phyloP scores from a whole-genome alignment of 768 basidiomycete genomes.

The Cystoderma amianthinum region DNA sequence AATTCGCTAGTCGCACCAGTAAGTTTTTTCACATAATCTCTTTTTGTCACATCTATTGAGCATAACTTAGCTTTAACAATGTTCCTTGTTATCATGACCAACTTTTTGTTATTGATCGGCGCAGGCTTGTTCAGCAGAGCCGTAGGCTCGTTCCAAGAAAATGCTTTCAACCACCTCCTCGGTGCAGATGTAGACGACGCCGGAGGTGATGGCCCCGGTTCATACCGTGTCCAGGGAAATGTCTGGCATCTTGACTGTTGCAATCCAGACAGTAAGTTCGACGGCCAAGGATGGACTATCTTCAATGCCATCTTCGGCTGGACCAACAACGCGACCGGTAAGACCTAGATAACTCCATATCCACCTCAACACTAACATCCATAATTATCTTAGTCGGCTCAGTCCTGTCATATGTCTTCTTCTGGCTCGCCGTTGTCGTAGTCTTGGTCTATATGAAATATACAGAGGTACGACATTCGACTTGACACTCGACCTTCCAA shows the following conservation, averaged over 20 bases:
- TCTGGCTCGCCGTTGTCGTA: slow-evolving; percentile 81
- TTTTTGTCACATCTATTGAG: background rate
- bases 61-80: slow-evolving; percentile 70
- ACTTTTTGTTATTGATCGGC: slow-evolving; percentile 88
- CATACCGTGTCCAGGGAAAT: slow-evolving; percentile 72
- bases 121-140: slow-evolving; percentile 86
- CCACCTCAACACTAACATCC: slow-evolving; percentile 1
- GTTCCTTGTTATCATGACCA: slow-evolving; percentile 91
- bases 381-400: slow-evolving; percentile 46
- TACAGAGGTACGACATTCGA: slow-evolving; percentile 33
- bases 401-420: slow-evolving; percentile 84
- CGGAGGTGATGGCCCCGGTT: slow-evolving; percentile 73
- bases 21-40: no score
- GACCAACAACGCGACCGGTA: slow-evolving; percentile 76
- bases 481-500: background rate
- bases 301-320: slow-evolving; percentile 86
- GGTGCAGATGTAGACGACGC: slow-evolving; percentile 69
- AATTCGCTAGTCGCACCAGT: slow-evolving; percentile 72
- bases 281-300: slow-evolving; percentile 64
- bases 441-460: slow-evolving; percentile 64
- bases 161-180: slow-evolving; percentile 61
- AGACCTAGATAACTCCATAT: slow-evolving; percentile 10
- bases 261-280: slow-evolving; percentile 48
- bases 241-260: slow-evolving; percentile 90
- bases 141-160: slow-evolving; percentile 63